Percentiles rank a stretch among this genome's conserved stretches.
These are phyloP conservation scores for Suhomyces kilbournensis DNA, from an alignment of 805 yeast species.

Conservation along the genomic window DNA sequence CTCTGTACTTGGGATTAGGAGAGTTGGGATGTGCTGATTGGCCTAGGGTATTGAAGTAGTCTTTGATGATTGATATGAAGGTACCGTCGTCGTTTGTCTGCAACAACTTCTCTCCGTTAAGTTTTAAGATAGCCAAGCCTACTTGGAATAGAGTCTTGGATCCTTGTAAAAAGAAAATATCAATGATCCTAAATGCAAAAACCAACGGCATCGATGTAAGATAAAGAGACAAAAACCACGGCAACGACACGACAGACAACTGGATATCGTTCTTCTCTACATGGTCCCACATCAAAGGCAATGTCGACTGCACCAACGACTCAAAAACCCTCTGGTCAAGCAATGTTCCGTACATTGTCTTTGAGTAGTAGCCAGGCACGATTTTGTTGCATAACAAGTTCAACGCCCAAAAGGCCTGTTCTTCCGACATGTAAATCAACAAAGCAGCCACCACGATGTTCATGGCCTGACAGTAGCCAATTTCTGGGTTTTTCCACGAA, in stretches of 20 bases:
- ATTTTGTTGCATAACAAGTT: slow-evolving; percentile 75
- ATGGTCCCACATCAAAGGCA: slow-evolving; percentile 88
- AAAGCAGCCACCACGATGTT: slow-evolving; percentile 84
- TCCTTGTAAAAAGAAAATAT: slow-evolving; percentile 87
- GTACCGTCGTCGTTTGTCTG: slow-evolving; percentile 88
- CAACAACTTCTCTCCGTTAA: slow-evolving; percentile 82
- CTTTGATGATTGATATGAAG: slow-evolving; percentile 80
- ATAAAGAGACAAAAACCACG: slow-evolving; percentile 93
- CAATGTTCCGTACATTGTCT: slow-evolving; percentile 95
- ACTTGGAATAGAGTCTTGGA: slow-evolving; percentile 87
- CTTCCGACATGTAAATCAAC: slow-evolving; percentile 85
- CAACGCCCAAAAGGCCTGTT: slow-evolving; percentile 95
- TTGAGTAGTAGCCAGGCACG: slow-evolving; percentile 94
- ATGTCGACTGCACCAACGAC: slow-evolving; percentile 78
- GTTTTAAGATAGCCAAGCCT: slow-evolving; percentile 82
- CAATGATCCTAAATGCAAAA: slow-evolving; percentile 87
- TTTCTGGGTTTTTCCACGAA: slow-evolving; percentile 95
- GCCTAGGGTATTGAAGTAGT: slow-evolving; percentile 74
- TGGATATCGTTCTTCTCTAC: slow-evolving; percentile 79
- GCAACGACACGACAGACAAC: slow-evolving; percentile 85
- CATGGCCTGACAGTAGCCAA: slow-evolving; percentile 99
- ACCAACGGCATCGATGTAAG: slow-evolving; percentile 92
- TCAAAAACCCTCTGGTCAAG: slow-evolving; percentile 94
- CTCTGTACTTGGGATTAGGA: slow-evolving; percentile 56
- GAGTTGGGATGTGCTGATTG: slow-evolving; percentile 76